Conservation (phyloP, 75 land plant genomes). For the Picea glauca region DNA sequence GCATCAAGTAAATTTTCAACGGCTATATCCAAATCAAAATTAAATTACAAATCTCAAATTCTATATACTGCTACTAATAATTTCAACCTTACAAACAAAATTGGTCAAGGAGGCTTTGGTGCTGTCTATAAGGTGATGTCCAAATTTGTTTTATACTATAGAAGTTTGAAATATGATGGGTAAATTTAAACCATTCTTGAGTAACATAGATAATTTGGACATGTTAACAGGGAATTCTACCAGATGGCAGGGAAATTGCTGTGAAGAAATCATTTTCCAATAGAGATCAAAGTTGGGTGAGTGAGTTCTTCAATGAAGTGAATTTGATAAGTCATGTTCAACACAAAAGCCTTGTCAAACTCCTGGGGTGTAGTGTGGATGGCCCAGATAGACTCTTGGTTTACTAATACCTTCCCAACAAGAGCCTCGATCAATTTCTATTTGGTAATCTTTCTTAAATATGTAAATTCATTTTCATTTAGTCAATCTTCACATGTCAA, state of each 20-base stretch:
- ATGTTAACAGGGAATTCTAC: constrained; percentile 18
- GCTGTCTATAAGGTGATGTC: constrained; percentile 27
- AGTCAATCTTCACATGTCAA: neutral
- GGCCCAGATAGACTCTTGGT: constrained; percentile 36
- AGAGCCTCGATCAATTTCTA: constrained; percentile 23
- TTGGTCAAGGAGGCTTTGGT: constrained; percentile 32
- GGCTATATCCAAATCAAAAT: too few species aligned
- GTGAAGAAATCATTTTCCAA: constrained; percentile 24
- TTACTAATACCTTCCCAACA: constrained; percentile 36
- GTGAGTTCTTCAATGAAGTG: constrained; percentile 46
- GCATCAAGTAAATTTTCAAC: too few species aligned
- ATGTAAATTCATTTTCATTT: neutral
- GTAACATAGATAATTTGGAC: too few species aligned
- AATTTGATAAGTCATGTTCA: constrained; percentile 23
- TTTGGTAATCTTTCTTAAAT: constrained; percentile 20
- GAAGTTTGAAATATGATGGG: too few species aligned
- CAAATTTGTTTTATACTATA: too few species aligned
- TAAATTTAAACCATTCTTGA: too few species aligned
- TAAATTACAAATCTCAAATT: constrained; percentile 3
- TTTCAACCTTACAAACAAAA: constrained; percentile 17
- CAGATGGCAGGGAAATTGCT: constrained; percentile 21
- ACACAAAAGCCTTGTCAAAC: constrained; percentile 37
- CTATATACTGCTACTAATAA: constrained; percentile 13
- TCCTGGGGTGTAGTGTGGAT: constrained; percentile 37
- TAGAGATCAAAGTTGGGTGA: constrained; percentile 18